A percentile compares a stretch with the other conserved stretches of the same genome.
phyloP scores from a whole-genome alignment of 352 stramenopile genomes.

The Pseudoperonospora humuli region DNA sequence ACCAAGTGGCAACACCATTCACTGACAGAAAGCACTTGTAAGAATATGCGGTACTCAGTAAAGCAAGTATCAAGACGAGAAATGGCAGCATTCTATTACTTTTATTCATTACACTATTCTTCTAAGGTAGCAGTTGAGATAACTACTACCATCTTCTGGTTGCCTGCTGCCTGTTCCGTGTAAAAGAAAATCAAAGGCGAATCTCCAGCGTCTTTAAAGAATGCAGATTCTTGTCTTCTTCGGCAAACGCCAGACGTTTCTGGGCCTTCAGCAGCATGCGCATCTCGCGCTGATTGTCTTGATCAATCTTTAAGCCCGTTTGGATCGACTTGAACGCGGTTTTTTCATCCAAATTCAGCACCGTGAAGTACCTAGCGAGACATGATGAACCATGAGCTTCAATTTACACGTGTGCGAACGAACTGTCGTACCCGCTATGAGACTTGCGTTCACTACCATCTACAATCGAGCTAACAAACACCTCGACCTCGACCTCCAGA shows the following conservation, averaged over 20 bases:
- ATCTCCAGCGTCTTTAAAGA: conserved; percentile 34
- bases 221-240: conserved; percentile 44
- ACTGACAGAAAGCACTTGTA: too few relatives aligned
- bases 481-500: conserved; percentile 58
- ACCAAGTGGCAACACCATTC: too few relatives aligned
- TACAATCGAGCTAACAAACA: conserved; percentile 38
- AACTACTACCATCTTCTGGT: too few relatives aligned
- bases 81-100: too few relatives aligned
- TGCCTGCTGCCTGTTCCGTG: too few relatives aligned
- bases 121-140: too few relatives aligned
- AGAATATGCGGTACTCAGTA: too few relatives aligned
- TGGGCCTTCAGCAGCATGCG: conserved; percentile 45
- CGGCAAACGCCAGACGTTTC: conserved; percentile 47
- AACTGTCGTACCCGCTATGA: conserved; percentile 38
- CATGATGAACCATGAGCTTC: conserved; percentile 4
- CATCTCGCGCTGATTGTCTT: conserved; percentile 44
- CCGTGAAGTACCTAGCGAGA: conserved; percentile 43
- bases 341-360: conserved; percentile 43
- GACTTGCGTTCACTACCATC: conserved; percentile 33
- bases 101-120: too few relatives aligned
- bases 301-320: conserved; percentile 36
- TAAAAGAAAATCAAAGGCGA: conserved; percentile 15
- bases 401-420: not conserved
- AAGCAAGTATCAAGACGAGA: too few relatives aligned
- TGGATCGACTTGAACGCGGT: conserved; percentile 35